These are phyloP conservation scores for Kluyveromyces wickerhamii DNA, from an alignment of 805 yeast species.

Conservation along the genomic window DNA sequence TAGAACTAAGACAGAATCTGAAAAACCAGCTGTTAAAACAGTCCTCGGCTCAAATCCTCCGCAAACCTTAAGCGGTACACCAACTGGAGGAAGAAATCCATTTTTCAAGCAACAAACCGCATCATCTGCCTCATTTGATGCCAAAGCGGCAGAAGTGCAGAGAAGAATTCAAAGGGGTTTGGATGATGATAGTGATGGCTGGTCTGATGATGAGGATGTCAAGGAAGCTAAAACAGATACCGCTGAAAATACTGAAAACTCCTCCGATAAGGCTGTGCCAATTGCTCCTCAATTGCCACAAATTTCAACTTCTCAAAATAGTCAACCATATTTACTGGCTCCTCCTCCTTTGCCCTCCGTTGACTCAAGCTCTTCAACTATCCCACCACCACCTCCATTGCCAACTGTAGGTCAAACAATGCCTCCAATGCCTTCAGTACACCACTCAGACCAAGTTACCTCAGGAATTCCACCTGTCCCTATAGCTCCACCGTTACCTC, in stretches of 20 bases:
- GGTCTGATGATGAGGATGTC: constrained; percentile 31
- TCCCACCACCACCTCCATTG: constrained; percentile 23
- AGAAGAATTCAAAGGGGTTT: constrained; percentile 59
- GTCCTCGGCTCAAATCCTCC: neutral
- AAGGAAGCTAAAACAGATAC: constrained; percentile 19
- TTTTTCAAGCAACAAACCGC: constrained; percentile 45
- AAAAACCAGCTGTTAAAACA: neutral
- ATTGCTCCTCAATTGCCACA: neutral
- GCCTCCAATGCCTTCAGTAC: constrained; percentile 10
- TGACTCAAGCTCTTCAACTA: constrained; percentile 18
- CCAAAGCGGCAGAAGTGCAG: constrained; percentile 57
- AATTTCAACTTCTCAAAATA: constrained; percentile 7
- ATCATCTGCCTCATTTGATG: constrained; percentile 36
- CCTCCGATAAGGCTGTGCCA: constrained; percentile 4
- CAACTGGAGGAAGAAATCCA: constrained; percentile 36
- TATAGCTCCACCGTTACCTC: constrained; percentile 28
- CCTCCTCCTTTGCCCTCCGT: constrained; percentile 8
- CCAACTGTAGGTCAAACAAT: constrained; percentile 11
- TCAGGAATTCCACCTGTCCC: constrained; percentile 26
- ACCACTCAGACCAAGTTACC: constrained; percentile 9
- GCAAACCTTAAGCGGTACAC: constrained; percentile 7
- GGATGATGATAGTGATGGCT: constrained; percentile 29
- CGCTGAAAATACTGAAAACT: constrained; percentile 13
- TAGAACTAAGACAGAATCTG: neutral
- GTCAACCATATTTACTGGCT: constrained; percentile 9